Evolutionary conservation across 306 rosid species (phyloP).

Genomic region (Sphenostylis stenocarpa): DNA sequence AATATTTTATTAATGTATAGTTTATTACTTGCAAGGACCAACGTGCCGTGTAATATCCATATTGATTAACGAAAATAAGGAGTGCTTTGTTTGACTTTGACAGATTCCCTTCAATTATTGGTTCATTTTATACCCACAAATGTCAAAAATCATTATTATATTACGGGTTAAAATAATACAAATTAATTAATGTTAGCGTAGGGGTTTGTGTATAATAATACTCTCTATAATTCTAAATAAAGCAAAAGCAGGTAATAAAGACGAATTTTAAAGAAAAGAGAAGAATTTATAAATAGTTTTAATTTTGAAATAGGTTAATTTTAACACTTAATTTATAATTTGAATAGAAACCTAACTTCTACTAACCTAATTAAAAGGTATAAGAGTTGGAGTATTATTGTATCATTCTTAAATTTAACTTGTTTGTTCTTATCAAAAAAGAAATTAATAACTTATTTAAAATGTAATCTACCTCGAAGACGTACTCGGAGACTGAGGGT

Average conservation of each 20-base stretch:
- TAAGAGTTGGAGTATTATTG: too few species aligned
- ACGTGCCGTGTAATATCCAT: background rate
- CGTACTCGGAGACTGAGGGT: background rate
- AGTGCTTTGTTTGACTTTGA: slow-evolving; percentile 2
- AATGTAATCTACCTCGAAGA: background rate
- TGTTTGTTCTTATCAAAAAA: too few species aligned
- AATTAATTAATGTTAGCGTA: background rate
- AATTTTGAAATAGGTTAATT: background rate
- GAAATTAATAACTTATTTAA: background rate
- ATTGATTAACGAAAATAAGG: background rate
- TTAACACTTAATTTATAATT: background rate
- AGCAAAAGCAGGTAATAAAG: background rate
- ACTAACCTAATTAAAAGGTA: background rate
- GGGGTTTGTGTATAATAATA: background rate
- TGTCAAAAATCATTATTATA: background rate
- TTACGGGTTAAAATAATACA: background rate
- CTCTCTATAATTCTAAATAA: background rate
- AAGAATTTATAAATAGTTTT: background rate
- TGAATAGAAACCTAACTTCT: background rate
- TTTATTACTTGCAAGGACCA: background rate
- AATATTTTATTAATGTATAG: background rate
- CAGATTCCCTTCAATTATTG: background rate
- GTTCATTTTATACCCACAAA: background rate
- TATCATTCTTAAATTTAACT: too few species aligned
- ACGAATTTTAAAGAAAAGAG: background rate